Evolutionary conservation across 2,329 filamentous ascomycete species (phyloP), one percentile per base, ranked within the genome.

Genomic region (Ascochyta koolunga): DNA sequence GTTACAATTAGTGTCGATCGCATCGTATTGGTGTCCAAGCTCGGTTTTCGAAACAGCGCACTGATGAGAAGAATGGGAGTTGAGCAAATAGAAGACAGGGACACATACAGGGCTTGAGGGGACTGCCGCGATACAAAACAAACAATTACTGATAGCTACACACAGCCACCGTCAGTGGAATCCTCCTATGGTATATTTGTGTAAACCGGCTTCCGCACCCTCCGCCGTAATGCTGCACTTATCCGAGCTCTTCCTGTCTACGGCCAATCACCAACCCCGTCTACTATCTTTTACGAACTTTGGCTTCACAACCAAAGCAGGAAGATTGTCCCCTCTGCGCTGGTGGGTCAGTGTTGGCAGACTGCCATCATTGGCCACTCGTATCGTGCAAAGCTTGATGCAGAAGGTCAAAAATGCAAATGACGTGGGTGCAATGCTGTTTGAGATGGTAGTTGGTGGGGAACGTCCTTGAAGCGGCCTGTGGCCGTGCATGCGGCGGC

Each of bases 391-490:
- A 24, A 40, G 36, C 29, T 45, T 37, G 37, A 21, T 38, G 16
- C 29, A 43, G 46, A 50, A 51, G 39, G 40, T 52, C 24, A 42
- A 19, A 44, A 48, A 57, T 48, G 53, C 47, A n/a, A 44, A 50
- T 61, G 59, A 58, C 59, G 56, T 49, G 53, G 47, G 39, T 44
- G 46, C 46, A 25, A 25, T 29, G 24, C 44, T 32, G 44, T 36
- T 21, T 45, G 45, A 15, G 22, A 54, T 25, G 36, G 21, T 15
- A 36, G 25, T 19, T n/a, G 36, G 40, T 54, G 35, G 39, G 37
- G 40, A 48, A 21, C 25, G 40, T 39, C 31, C 24, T 18, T 32
- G 49, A 21, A 31, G 24, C 33, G 38, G 44, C 38, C 33, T 40
- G 41, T 50, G 52, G 51, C 51, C 51, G 51, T 54, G 51, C 45